Base-by-base conservation (phyloP, 2,329 filamentous ascomycete genomes). In the Beauveria sp. region DNA sequence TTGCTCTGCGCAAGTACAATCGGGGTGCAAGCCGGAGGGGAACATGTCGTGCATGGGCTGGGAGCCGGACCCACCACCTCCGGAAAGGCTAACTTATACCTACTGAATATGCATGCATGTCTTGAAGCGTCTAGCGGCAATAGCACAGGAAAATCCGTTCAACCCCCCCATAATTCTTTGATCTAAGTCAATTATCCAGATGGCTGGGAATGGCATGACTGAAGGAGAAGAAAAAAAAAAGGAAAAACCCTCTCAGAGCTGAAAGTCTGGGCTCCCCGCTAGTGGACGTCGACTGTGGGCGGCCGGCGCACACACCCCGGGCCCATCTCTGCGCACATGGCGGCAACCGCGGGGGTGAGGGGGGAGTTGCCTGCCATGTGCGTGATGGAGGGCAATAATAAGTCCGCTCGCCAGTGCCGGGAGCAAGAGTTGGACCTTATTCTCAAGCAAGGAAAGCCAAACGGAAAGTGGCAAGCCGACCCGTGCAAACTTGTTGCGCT, bases 21-120 rank as follows among this genome's bases (percentile, higher is more conserved):
- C 34, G 14, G 34, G 34, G 12, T 38, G 34, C 34, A 38, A 16
- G 20, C 45, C 45, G 45, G 45, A n/a, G 24, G 5, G 18, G 8
- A 30, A 3, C 12, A 38, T 38, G 34, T 38, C 34, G 34, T 38
- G 26, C 26, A 28, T 30, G 42, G 42, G n/a, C 20, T 30, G 26
- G 45, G 45, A 10, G 18, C 42, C 55, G 55, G 56, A 46, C 56
- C 56, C 56, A 58, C 55, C 55, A 51, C 26, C 46, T 58, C 56
- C 43, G 56, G 46, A 51, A 26, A 30, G 18, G 49, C 34, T 26
- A 24, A 28, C 43, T 49, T 57, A 22, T 30, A 52, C 30, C 30
- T 34, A 34, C 30, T 50, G 47, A 10, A 45, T 20, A 38, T 38
- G 34, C 34, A 38, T 38, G 12, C 30, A 38, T 16, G 34, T 9